Evolutionary conservation across 2,329 filamentous ascomycete genomes (phyloP).

Genomic region (Botrytis aclada): DNA sequence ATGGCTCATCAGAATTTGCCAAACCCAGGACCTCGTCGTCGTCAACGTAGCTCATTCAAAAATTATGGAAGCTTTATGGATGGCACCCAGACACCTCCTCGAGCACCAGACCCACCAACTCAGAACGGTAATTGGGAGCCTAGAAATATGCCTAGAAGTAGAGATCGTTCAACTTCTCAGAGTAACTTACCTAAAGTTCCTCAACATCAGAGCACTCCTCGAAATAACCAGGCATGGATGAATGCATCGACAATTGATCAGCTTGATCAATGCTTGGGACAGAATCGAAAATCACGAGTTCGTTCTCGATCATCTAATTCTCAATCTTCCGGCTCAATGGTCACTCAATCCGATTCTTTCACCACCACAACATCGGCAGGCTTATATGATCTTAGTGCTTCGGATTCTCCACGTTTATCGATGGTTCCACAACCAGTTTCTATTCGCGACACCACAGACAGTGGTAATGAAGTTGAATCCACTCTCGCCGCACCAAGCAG

Average conservation of each 20-base stretch:
- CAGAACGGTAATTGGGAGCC: neutral
- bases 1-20: slow-evolving; percentile 3
- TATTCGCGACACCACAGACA: neutral
- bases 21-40: neutral
- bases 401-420: neutral
- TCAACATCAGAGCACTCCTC: slow-evolving; percentile 12
- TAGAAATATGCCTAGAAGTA: neutral
- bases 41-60: neutral
- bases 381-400: neutral
- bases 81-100: neutral
- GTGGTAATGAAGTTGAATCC: slow-evolving; percentile 12
- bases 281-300: neutral
- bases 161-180: neutral
- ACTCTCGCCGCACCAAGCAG: neutral
- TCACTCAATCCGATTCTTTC: slow-evolving; percentile 8
- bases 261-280: neutral
- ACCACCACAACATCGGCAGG: neutral
- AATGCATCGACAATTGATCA: slow-evolving; percentile 5
- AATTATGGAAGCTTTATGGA: neutral
- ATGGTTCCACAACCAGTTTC: neutral
- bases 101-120: slow-evolving; percentile 8
- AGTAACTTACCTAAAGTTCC: neutral
- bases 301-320: slow-evolving; percentile 4
- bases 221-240: neutral
- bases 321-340: neutral